Evolutionary conservation across 768 basidiomycete genomes (phyloP), one percentile per base, ranked within the genome.

Genomic region (Cyclocybe aegerita): DNA sequence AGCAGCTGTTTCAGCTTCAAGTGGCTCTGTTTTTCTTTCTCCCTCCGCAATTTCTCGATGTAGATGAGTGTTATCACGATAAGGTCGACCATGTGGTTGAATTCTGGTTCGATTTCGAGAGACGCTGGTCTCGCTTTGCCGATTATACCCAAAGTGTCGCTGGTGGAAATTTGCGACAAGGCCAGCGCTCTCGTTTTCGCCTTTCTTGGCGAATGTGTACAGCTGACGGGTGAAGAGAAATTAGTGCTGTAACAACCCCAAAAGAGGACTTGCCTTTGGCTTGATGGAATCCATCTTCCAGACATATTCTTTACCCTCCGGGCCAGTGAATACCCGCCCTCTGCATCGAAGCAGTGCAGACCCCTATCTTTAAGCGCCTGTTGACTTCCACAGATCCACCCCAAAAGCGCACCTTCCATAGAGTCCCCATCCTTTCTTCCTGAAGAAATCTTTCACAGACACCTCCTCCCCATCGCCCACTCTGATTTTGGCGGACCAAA

Each of bases 291-390:
- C 33, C 31, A 52, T 17, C 15, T 49, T 49, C 50, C 55, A 56
- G 11, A 14, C 16, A 36, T 56, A 56, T 29, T 56, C 55, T 17
- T 36, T 43, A 12, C 55, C 55, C 43, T 72, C 69, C 4, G 60
- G 67, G 0, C 67, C 72, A 1, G 46, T 64, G 39, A 73, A 73
- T 7, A 63, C 59, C n/a, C 67, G 67, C 15, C 8, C 7, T 34
- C 12, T 14, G 4, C 30, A 34, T 12, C 1, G 43, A 41, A 43
- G 29, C 4, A 38, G 5, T 3, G 23, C 23, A 23, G 5, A 5
- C 23, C 23, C 23, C 23, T 23, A 23, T 3, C 5, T 3, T 3
- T 23, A 23, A 23, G 23, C 23, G 23, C 23, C 23, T 5, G 23
- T 23, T 5, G 23, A 23, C 5, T 23, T 23, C 23, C 23, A 23